A percentile compares a stretch with the other conserved stretches of the same genome.
phyloP scores from a whole-genome alignment of 495 filamentous ascomycete genomes.

The Articulospora tetracladia region DNA sequence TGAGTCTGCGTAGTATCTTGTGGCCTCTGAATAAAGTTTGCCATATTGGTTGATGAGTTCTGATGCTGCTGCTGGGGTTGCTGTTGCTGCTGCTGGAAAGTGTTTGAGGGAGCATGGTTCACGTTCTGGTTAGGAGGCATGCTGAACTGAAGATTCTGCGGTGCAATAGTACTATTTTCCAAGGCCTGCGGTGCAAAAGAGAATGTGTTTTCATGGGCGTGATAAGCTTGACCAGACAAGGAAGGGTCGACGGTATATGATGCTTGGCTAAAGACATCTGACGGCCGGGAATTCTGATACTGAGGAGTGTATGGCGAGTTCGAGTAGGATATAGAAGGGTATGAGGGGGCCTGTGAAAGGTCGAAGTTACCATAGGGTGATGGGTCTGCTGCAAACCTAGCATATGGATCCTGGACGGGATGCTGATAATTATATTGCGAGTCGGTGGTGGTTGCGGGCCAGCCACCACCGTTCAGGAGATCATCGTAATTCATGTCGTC shows the following conservation, averaged over 20 bases:
- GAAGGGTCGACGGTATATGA: constrained; percentile 22
- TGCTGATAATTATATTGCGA: constrained; percentile 9
- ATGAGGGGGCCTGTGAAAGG: constrained; percentile 18
- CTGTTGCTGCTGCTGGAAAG: constrained; percentile 11
- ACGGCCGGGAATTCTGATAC: constrained; percentile 14
- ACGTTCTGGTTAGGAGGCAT: constrained; percentile 7
- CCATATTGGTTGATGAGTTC: constrained; percentile 2
- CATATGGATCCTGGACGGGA: constrained; percentile 18
- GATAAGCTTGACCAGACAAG: constrained; percentile 9
- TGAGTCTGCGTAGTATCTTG: constrained; percentile 5
- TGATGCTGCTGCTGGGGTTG: too few species aligned
- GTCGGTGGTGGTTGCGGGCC: constrained; percentile 5
- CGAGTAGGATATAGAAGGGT: constrained; percentile 13
- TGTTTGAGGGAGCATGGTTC: constrained; percentile 3
- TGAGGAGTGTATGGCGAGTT: constrained; percentile 20
- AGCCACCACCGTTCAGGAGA: constrained; percentile 14
- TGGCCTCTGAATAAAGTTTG: constrained; percentile 2
- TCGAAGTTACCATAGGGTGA: constrained; percentile 16
- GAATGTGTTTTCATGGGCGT: constrained; percentile 15
- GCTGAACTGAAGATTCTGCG: constrained; percentile 20
- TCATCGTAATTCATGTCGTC: constrained; percentile 20
- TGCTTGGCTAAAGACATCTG: constrained; percentile 13
- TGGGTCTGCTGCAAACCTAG: constrained; percentile 30
- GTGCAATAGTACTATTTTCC: constrained; percentile 17
- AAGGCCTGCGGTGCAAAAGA: constrained; percentile 13